Base-by-base conservation (phyloP, 2,329 filamentous ascomycete genomes). In the Cercospora zeina region DNA sequence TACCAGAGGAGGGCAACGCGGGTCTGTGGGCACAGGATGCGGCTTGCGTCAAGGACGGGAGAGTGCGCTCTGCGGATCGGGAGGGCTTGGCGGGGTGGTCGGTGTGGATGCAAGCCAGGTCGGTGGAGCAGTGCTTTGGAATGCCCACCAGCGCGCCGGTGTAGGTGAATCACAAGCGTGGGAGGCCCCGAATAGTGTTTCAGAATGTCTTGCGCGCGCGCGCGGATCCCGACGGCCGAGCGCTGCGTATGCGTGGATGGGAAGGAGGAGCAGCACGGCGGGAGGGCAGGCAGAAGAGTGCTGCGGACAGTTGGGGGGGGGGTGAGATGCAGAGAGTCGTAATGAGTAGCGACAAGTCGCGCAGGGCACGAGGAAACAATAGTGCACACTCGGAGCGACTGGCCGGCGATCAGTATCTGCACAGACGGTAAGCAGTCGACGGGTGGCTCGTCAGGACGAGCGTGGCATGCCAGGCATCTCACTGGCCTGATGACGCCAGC, bases 401-500 rank as follows among this genome's bases (percentile, higher is more conserved):
- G 57, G 53, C 53, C 62, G 65, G 56, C 65, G 66, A 68, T 68
- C 66, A 50, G 61, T 54, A 66, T 66, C 58, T 62, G 62, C 62
- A 54, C 61, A 59, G 59, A 63, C 59, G 45, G 33, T 55, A 62
- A 59, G 33, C 33, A 49, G 57, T 16, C 37, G 59, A 64, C 54
- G 54, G 59, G 42, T 42, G 54, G 58, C 33, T 33, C 47, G 58
- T 59, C 67, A 62, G 61, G 61, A 66, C 62, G 58, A 62, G 62
- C 61, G 56, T 45, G 64, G 62, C 62, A 58, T 56, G 64, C 56
- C 60, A 57, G 59, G 63, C 65, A 68, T 67, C 61, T 70, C 55
- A 70, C 64, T 69, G 69, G 69, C 67, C 66, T 66, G 59, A 66
- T 69, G 70, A 70, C 70, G 70, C 70, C 68, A 70, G 68, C 65